These are phyloP conservation scores for Kuraishia hungarica DNA, from an alignment of 805 yeast species.

Conservation along the genomic window DNA sequence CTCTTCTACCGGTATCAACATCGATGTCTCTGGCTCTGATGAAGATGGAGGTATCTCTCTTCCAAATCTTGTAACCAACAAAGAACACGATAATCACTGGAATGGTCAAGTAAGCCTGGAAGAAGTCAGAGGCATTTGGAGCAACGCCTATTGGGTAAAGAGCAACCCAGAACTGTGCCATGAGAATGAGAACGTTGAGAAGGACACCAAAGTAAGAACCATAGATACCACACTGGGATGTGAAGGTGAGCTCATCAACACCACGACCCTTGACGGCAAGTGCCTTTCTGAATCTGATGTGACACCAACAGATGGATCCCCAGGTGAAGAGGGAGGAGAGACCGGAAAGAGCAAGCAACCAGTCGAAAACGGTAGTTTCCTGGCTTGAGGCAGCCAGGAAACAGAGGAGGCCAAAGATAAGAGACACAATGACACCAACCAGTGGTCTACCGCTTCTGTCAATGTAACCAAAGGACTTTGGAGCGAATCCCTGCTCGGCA, in stretches of 20 bases:
- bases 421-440: conserved; percentile 50
- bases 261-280: conserved; percentile 57
- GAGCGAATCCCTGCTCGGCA: conserved; percentile 66
- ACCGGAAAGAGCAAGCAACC: conserved; percentile 73
- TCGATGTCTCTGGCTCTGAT: conserved; percentile 43
- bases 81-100: conserved; percentile 52
- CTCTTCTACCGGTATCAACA: conserved; percentile 57
- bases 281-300: conserved; percentile 64
- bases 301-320: conserved; percentile 66
- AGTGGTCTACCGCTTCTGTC: conserved; percentile 77
- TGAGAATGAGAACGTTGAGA: conserved; percentile 51
- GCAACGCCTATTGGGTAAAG: conserved; percentile 46
- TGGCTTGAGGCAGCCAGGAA: conserved; percentile 54
- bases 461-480: conserved; percentile 53
- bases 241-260: conserved; percentile 57
- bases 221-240: conserved; percentile 55
- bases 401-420: conserved; percentile 48
- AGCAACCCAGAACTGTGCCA: conserved; percentile 80
- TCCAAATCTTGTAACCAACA: conserved; percentile 13
- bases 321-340: conserved; percentile 70
- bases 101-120: conserved; percentile 55
- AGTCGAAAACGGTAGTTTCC: conserved; percentile 52
- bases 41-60: conserved; percentile 31
- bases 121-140: conserved; percentile 52
- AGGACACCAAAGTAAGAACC: conserved; percentile 60